Evolutionary conservation across 805 yeast genomes (phyloP).

Genomic region (Candida ipomoeae): DNA sequence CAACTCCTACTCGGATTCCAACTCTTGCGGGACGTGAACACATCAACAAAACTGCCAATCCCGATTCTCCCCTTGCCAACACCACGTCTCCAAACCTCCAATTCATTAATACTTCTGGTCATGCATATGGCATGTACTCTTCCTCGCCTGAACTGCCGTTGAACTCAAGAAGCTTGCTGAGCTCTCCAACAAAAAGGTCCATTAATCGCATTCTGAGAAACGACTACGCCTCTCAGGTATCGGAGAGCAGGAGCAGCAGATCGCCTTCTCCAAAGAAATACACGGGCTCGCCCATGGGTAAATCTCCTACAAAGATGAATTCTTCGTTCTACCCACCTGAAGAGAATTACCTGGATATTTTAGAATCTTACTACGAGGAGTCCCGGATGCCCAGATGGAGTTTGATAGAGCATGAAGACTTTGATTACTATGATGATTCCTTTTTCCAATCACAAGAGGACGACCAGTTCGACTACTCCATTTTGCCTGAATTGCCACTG

Average conservation of each 20-base stretch:
- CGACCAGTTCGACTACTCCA: slow-evolving; percentile 31
- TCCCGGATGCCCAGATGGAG: slow-evolving; percentile 17
- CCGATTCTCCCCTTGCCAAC: not conserved
- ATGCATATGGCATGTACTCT: slow-evolving; percentile 5
- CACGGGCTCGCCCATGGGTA: slow-evolving; percentile 19
- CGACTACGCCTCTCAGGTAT: slow-evolving; percentile 13
- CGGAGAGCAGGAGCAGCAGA: slow-evolving; percentile 17
- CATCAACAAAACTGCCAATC: not conserved
- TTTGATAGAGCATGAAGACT: slow-evolving; percentile 14
- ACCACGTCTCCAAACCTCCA: slow-evolving; percentile 8
- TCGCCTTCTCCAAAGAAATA: slow-evolving; percentile 31
- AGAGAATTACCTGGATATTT: slow-evolving; percentile 8
- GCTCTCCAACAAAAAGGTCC: slow-evolving; percentile 17
- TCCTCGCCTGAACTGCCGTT: slow-evolving; percentile 17
- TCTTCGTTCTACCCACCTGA: slow-evolving; percentile 5
- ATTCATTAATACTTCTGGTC: slow-evolving; percentile 5
- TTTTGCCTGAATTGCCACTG: slow-evolving; percentile 31
- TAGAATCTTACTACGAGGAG: slow-evolving; percentile 11
- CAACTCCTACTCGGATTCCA: slow-evolving; percentile 16
- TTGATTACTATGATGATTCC: slow-evolving; percentile 14
- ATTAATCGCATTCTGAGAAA: slow-evolving; percentile 5
- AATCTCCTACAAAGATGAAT: not conserved
- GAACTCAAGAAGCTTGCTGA: slow-evolving; percentile 8
- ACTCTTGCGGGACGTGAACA: slow-evolving; percentile 8
- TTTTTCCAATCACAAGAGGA: slow-evolving; percentile 20